phyloP scores from a whole-genome alignment of 129 eudicot species.

The Ambrosia artemisiifolia region DNA sequence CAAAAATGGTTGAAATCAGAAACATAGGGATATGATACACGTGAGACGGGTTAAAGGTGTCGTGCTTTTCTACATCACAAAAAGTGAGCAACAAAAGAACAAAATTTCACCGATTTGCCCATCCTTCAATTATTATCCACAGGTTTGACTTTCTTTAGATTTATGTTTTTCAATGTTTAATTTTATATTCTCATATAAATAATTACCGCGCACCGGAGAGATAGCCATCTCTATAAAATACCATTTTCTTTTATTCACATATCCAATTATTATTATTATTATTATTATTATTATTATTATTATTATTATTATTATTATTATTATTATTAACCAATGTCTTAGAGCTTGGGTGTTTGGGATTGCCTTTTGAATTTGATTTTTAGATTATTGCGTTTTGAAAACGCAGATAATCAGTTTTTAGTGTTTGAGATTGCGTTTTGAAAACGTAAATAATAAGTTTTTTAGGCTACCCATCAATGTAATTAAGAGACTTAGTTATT shows the following conservation, averaged over 20 bases:
- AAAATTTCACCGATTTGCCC: conserved; percentile 24
- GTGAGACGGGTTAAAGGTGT: conserved; percentile 53
- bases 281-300: too few species aligned
- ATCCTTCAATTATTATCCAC: conserved; percentile 31
- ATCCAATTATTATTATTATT: too few species aligned
- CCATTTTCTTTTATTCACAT: conserved; percentile 14
- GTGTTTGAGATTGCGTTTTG: too few species aligned
- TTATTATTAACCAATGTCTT: too few species aligned
- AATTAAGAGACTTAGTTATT: too few species aligned
- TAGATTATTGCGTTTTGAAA: too few species aligned
- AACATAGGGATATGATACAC: conserved; percentile 41
- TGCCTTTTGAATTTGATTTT: too few species aligned
- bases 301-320: too few species aligned
- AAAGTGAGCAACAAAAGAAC: conserved; percentile 30
- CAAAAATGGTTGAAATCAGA: conserved; percentile 2
- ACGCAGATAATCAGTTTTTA: too few species aligned
- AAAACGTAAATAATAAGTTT: too few species aligned
- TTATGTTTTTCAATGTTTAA: background rate
- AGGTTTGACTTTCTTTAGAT: conserved; percentile 31
- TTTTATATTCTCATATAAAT: background rate
- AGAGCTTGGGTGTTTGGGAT: too few species aligned
- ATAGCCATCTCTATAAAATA: conserved; percentile 23
- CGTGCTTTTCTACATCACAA: conserved; percentile 42
- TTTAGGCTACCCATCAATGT: too few species aligned
- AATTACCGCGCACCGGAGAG: conserved; percentile 4